A percentile compares a stretch with the other conserved stretches of the same genome.
These are phyloP conservation scores for Exophiala sp. DNA, from an alignment of 2,329 filamentous ascomycete genomes.

Conservation along the genomic window DNA sequence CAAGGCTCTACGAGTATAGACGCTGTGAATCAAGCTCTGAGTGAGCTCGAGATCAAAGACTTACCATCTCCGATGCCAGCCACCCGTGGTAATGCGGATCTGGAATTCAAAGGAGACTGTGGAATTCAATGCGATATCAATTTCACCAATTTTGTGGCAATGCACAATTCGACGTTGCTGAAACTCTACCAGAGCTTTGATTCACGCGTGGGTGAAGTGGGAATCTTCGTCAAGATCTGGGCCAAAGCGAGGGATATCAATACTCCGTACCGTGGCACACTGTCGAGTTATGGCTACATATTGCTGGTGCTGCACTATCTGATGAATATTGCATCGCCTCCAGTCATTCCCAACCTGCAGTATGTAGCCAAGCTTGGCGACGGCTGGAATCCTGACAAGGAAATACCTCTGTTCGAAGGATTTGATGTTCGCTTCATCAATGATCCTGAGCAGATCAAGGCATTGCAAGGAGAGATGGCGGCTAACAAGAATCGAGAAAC, in stretches of 20 bases:
- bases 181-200: constrained; percentile 81
- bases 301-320: constrained; percentile 90
- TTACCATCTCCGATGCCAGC: constrained; percentile 27
- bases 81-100: constrained; percentile 54
- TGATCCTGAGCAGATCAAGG: constrained; percentile 65
- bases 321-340: constrained; percentile 74
- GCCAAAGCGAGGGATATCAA: constrained; percentile 83
- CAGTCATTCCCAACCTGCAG: constrained; percentile 74
- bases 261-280: constrained; percentile 76
- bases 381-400: constrained; percentile 45
- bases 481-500: constrained; percentile 61
- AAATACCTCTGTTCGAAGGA: constrained; percentile 54
- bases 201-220: constrained; percentile 69
- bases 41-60: constrained; percentile 19
- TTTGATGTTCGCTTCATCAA: constrained; percentile 74
- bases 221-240: constrained; percentile 88
- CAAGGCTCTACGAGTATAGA: constrained; percentile 4
- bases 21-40: constrained; percentile 5
- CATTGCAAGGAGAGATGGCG: constrained; percentile 58
- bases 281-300: constrained; percentile 88
- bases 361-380: constrained; percentile 19
- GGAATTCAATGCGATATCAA: constrained; percentile 93
- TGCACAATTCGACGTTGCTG: constrained; percentile 79
- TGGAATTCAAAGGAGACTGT: constrained; percentile 74
- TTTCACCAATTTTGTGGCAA: constrained; percentile 76